A percentile compares a stretch with the other conserved stretches of the same genome.
Evolutionary conservation across 2,329 filamentous ascomycete genomes (phyloP).

Genomic region (Hymenoscyphus infarciens): DNA sequence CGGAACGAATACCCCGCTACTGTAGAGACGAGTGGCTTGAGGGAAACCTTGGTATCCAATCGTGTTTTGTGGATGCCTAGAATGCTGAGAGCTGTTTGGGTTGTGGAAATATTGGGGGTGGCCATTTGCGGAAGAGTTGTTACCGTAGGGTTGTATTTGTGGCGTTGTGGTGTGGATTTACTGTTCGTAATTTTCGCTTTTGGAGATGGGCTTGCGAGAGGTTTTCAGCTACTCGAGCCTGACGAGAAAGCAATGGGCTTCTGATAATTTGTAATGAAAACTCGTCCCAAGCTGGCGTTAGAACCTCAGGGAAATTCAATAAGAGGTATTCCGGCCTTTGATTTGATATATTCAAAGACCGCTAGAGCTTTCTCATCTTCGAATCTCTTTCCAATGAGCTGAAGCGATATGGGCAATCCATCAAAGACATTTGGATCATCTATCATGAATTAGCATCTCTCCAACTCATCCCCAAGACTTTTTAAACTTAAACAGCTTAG

Average conservation of each 20-base stretch:
- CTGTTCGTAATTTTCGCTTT: too few relatives aligned
- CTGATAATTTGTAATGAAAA: too few relatives aligned
- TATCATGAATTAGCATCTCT: constrained; percentile 36
- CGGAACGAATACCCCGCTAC: not conserved
- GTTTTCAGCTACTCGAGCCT: not conserved
- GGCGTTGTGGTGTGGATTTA: too few relatives aligned
- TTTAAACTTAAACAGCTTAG: constrained; percentile 47
- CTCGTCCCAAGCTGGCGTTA: not conserved
- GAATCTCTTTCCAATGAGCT: constrained; percentile 37
- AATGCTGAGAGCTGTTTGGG: not conserved
- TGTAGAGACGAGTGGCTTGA: not conserved
- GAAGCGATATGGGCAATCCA: constrained; percentile 41
- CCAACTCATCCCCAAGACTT: constrained; percentile 47
- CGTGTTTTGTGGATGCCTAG: not conserved
- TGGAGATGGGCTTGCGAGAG: too few relatives aligned
- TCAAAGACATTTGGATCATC: constrained; percentile 38
- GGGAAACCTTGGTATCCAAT: not conserved
- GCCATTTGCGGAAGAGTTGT: not conserved
- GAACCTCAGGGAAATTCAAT: not conserved
- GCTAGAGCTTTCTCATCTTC: constrained; percentile 36
- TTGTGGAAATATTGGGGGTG: too few relatives aligned
- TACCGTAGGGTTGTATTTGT: not conserved
- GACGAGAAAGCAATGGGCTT: not conserved
- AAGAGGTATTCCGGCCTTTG: constrained; percentile 7
- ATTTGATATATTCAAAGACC: constrained; percentile 20